Percentiles rank a stretch among this genome's conserved stretches.
These are phyloP conservation scores for Serendipita sp. DNA, from an alignment of 1,284 basidiomycete genomes.

Conservation along the genomic window DNA sequence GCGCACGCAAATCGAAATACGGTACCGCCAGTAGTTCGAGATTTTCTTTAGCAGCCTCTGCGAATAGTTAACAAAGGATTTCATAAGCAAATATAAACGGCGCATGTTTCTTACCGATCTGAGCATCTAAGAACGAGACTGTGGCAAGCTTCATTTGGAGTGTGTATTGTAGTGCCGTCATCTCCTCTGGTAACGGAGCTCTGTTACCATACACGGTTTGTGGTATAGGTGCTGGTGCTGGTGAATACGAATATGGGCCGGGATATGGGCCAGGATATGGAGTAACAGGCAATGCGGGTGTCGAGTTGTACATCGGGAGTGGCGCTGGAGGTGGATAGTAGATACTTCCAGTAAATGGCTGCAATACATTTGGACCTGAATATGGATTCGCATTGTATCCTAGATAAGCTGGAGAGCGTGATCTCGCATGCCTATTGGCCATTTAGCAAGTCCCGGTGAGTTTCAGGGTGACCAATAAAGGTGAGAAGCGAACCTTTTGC, in stretches of 20 bases:
- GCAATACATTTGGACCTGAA: neutral
- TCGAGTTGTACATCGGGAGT: neutral
- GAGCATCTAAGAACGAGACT: neutral
- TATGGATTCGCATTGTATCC: neutral
- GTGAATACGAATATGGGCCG: neutral
- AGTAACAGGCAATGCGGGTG: neutral
- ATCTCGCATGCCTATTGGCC: neutral
- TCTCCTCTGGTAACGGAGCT: neutral
- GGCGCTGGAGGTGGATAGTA: neutral
- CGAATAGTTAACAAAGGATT: too few relatives aligned
- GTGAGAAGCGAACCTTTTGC: neutral
- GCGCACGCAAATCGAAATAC: constrained; percentile 1
- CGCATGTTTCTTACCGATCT: neutral
- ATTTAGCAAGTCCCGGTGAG: neutral
- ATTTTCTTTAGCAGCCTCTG: neutral
- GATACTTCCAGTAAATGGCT: neutral
- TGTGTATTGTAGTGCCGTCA: constrained; percentile 1
- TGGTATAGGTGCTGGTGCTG: neutral
- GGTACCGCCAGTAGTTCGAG: neutral
- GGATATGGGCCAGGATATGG: neutral
- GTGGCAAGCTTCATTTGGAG: constrained; percentile 1
- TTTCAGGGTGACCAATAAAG: neutral
- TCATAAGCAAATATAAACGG: too few relatives aligned
- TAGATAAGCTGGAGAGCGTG: neutral
- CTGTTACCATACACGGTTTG: neutral